Evolutionary conservation across 768 basidiomycete genomes (phyloP), one percentile per base, ranked within the genome.

Genomic region (Pulveroboletus ravenelii): DNA sequence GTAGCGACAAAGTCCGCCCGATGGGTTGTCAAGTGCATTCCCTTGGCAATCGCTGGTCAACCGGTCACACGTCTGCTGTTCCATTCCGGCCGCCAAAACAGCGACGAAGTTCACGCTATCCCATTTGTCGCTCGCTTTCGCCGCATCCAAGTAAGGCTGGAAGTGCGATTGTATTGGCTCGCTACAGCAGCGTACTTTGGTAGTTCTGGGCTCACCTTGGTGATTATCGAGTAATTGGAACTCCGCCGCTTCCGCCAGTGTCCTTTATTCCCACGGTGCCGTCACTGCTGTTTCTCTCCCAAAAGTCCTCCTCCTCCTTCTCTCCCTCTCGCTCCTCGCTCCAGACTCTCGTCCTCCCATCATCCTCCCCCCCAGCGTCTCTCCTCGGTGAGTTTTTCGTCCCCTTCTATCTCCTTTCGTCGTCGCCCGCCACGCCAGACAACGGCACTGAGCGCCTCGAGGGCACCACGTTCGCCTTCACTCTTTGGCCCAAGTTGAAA

Each of bases 231-330:
- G 7, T 8, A 25, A 61, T 66, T 80, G 47, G 74, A 74, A 72
- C 77, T 79, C 78, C 78, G 78, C 61, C 36, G 55, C 54, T 41
- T 50, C 54, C 52, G 62, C 63, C 62, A 46, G 55, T 62, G 45
- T 51, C 54, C 48, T 50, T 57, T 58, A 13, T 61, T 70, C 66
- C 49, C 66, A 70, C 78, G 78, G 32, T 66, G 69, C 66, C 69
- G 67, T 70, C 68, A 68, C 68, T 69, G 71, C 68, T 69, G 70
- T 70, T 69, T 66, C 68, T 73, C 74, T 72, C 72, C 70, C 58
- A 52, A 62, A 34, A 57, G 60, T 59, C 56, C 61, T 59, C 54
- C 55, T 44, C 52, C 59, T 60, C 65, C 63, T 63, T 56, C 56
- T 65, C 58, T 55, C 50, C 56, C 50, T 60, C 62, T 57, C 60